Base-by-base conservation (phyloP, 2,329 filamentous ascomycete species). In the Aspergillus latus region DNA sequence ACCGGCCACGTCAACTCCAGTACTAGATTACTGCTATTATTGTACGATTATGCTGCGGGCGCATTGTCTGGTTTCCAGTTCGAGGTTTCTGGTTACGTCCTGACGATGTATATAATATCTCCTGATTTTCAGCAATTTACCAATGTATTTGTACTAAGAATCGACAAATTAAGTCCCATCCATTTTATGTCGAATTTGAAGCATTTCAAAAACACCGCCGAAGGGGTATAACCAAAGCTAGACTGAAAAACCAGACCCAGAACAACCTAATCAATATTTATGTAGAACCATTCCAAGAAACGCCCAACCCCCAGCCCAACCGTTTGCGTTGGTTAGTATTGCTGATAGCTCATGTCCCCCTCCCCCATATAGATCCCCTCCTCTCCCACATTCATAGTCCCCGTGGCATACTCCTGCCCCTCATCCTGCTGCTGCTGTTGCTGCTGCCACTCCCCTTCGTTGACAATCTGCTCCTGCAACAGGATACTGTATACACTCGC, bases 401-500 rank as follows among this genome's bases (percentile, higher is more conserved):
- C 2, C 57, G 56, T 34, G 37, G 34, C 34, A 37, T 37, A 37
- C 11, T 63, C 64, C 58, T 68, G 58, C 49, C 65, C 63, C 40
- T 46, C 46, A 37, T 60, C 49, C 11, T 54, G 39, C 21, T 59
- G 42, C 44, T 60, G 62, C 56, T 71, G 58, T 45, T 70, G 66
- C 50, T 70, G 69, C 32, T 71, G 65, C 50, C 66, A 68, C 56
- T 73, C 70, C 62, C 69, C 70, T 65, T 74, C 88, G 75, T 87
- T 89, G 61, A 88, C 87, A 67, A 96, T 91, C 82, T 97, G 90
- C 82, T 97, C 93, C 82, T 97, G 93, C 78, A 99, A 75, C 59
- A 99, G 92, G 78, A 99, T 97, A 71, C 90, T 96, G 78, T 99
- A 99, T 62, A 99, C 94, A 74, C 93, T 97, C 15, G 94, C 93